Evolutionary conservation across 768 basidiomycete species (phyloP).

Genomic region (Dentipellis sp.): DNA sequence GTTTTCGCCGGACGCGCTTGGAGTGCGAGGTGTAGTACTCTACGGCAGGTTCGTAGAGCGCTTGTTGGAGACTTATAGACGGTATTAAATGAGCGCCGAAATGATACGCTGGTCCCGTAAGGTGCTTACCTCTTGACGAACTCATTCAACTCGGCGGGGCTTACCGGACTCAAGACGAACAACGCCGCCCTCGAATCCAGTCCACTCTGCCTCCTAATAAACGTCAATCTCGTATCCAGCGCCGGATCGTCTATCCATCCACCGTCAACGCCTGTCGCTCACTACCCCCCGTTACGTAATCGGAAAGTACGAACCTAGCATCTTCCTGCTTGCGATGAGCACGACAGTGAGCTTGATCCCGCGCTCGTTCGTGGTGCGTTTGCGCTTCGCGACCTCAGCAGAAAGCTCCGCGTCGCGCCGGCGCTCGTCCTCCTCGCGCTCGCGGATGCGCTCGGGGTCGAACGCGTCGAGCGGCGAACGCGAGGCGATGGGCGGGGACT

Average conservation of each 20-base stretch:
- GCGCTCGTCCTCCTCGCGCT: conserved; percentile 58
- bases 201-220: conserved; percentile 78
- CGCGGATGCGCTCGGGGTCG: conserved; percentile 39
- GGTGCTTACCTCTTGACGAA: conserved; percentile 70
- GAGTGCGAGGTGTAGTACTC: conserved; percentile 94
- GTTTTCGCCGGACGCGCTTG: conserved; percentile 85
- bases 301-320: conserved; percentile 56
- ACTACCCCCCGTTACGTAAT: neutral
- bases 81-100: neutral
- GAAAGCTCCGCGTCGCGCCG: conserved; percentile 68
- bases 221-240: conserved; percentile 77
- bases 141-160: conserved; percentile 74
- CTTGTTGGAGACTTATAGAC: conserved; percentile 65
- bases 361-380: conserved; percentile 73
- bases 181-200: conserved; percentile 88
- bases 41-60: conserved; percentile 78
- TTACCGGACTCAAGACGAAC: conserved; percentile 92
- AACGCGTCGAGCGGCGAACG: conserved; percentile 46
- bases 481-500: conserved; percentile 38
- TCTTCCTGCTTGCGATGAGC: conserved; percentile 76
- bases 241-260: conserved; percentile 62
- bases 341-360: conserved; percentile 94
- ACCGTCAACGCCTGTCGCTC: neutral
- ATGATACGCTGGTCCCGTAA: neutral
- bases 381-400: conserved; percentile 68